These are phyloP conservation scores for Yarrowia galli DNA, from an alignment of 1,139 yeast genomes.

Conservation along the genomic window DNA sequence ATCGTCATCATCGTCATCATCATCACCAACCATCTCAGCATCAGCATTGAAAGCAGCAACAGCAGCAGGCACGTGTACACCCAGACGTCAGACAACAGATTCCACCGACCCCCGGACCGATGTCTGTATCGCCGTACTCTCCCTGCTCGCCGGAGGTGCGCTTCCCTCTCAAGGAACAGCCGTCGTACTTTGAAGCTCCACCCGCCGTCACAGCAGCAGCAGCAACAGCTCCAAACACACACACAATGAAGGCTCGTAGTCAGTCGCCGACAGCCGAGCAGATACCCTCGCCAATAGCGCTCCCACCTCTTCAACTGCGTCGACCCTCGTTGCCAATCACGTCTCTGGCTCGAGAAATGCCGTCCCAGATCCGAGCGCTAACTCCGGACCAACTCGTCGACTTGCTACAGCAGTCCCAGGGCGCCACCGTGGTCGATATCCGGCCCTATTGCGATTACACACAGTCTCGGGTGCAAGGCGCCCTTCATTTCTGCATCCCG, in stretches of 20 bases:
- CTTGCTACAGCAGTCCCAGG: slow-evolving; percentile 42
- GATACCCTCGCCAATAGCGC: slow-evolving; percentile 23
- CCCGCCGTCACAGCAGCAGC: slow-evolving; percentile 39
- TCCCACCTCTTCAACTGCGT: slow-evolving; percentile 31
- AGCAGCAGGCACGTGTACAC: neutral
- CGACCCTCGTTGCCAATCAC: slow-evolving; percentile 30
- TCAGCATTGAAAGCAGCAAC: neutral
- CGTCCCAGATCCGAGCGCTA: slow-evolving; percentile 22
- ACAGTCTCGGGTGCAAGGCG: slow-evolving; percentile 58
- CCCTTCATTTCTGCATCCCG: slow-evolving; percentile 77
- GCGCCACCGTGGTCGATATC: slow-evolving; percentile 63
- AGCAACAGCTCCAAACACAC: slow-evolving; percentile 1
- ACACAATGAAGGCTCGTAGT: slow-evolving; percentile 40
- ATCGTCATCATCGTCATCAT: neutral
- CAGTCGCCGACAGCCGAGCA: slow-evolving; percentile 26
- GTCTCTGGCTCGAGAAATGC: slow-evolving; percentile 26
- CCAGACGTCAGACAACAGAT: neutral
- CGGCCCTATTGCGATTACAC: slow-evolving; percentile 73
- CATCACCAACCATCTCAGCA: neutral
- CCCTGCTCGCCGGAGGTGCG: slow-evolving; percentile 38
- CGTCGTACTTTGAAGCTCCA: slow-evolving; percentile 32
- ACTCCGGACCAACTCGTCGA: slow-evolving; percentile 22
- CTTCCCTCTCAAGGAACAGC: slow-evolving; percentile 30
- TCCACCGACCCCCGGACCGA: neutral
- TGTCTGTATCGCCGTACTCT: slow-evolving; percentile 37